Conservation (phyloP, 768 basidiomycete species). For the Lanmaoa rubissima region DNA sequence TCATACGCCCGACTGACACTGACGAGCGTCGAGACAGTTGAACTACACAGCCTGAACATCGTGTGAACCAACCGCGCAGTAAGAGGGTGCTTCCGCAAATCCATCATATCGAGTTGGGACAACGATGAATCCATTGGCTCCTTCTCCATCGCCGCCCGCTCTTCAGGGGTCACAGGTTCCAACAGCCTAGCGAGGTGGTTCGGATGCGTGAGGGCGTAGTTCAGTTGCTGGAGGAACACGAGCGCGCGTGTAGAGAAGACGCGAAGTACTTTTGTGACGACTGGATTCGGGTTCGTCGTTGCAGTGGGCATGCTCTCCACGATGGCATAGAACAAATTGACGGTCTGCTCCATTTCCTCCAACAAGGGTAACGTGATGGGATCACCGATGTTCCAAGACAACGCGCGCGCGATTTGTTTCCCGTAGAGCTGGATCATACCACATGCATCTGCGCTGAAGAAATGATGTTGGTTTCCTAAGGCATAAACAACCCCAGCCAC, state of each 20-base stretch:
- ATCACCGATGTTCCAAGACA: constrained; percentile 82
- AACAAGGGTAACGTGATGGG: constrained; percentile 72
- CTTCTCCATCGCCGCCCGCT: constrained; percentile 66
- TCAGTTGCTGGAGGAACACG: constrained; percentile 79
- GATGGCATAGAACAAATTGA: constrained; percentile 75
- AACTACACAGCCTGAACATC: constrained; percentile 67
- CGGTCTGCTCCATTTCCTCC: constrained; percentile 81
- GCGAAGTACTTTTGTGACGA: constrained; percentile 61
- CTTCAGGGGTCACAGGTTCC: constrained; percentile 77
- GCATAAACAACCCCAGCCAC: constrained; percentile 68
- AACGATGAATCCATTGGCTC: constrained; percentile 41
- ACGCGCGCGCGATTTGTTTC: constrained; percentile 70
- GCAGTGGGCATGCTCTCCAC: constrained; percentile 43
- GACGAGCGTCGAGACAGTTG: constrained; percentile 67
- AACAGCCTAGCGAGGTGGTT: constrained; percentile 81
- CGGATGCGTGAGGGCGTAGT: constrained; percentile 89
- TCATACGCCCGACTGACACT: constrained; percentile 67
- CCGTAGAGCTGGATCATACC: constrained; percentile 85
- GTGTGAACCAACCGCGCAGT: constrained; percentile 69
- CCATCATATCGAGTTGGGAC: constrained; percentile 46
- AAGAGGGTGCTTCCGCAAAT: constrained; percentile 69
- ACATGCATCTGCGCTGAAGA: constrained; percentile 81
- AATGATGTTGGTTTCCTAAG: constrained; percentile 64
- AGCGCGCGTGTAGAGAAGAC: constrained; percentile 69
- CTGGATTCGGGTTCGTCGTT: constrained; percentile 33